phyloP scores from a whole-genome alignment of 176 grass and related monocot species.

The Coix lacrymajobi region DNA sequence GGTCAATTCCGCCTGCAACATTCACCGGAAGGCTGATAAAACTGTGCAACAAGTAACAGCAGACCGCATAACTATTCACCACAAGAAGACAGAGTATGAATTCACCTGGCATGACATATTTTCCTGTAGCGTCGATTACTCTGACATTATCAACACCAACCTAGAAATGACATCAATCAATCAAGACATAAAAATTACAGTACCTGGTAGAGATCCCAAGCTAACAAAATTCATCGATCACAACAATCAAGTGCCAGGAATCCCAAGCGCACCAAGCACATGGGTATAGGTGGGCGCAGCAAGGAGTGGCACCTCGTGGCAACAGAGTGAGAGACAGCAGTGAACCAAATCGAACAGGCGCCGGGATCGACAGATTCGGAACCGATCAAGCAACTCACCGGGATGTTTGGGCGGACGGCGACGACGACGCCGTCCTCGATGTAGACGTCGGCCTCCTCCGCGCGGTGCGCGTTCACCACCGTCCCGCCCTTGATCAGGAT shows the following conservation, averaged over 20 bases:
- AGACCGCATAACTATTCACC: neutral
- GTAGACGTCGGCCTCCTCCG: constrained; percentile 82
- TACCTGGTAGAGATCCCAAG: neutral
- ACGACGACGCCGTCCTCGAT: constrained; percentile 81
- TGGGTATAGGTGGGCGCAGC: neutral
- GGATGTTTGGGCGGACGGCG: constrained; percentile 68
- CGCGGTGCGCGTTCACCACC: constrained; percentile 86
- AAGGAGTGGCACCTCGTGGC: neutral
- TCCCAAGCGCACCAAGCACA: neutral
- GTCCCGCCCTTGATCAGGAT: constrained; percentile 94
- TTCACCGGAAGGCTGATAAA: constrained; percentile 29
- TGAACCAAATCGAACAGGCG: neutral
- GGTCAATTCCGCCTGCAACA: constrained; percentile 87
- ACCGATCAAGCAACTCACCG: constrained; percentile 38
- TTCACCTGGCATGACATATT: constrained; percentile 97
- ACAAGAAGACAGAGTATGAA: neutral
- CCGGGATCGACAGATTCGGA: neutral
- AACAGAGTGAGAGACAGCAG: neutral
- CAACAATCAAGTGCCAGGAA: neutral
- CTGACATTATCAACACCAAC: constrained; percentile 61
- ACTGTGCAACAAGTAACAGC: neutral
- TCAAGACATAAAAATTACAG: neutral
- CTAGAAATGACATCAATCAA: constrained; percentile 43
- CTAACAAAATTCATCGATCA: neutral
- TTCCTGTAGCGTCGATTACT: constrained; percentile 93